phyloP scores from a whole-genome alignment of 768 basidiomycete species.

The Clitopilus hobsonii region DNA sequence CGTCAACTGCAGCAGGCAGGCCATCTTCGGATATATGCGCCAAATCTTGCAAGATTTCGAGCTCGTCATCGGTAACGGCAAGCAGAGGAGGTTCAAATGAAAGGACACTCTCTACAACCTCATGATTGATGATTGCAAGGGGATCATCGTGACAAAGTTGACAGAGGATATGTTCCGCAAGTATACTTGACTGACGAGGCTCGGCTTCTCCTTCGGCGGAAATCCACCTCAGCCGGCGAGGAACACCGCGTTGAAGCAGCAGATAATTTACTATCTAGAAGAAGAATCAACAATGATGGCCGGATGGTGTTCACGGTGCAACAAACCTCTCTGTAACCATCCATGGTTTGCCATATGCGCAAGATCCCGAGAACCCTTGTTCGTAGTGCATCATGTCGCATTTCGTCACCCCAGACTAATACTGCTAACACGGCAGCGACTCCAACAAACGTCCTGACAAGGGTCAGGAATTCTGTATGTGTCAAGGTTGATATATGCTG shows the following conservation, averaged over 20 bases:
- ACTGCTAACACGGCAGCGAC: slow-evolving; percentile 64
- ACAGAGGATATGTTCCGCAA: slow-evolving; percentile 65
- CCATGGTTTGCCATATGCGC: slow-evolving; percentile 59
- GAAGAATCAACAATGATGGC: neutral
- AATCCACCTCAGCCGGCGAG: slow-evolving; percentile 69
- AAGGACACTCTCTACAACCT: slow-evolving; percentile 57
- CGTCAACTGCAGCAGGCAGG: slow-evolving; percentile 55
- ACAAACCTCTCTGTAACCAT: slow-evolving; percentile 70
- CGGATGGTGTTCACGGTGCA: neutral
- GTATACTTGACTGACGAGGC: slow-evolving; percentile 58
- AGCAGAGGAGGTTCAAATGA: slow-evolving; percentile 55
- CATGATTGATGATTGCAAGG: slow-evolving; percentile 49
- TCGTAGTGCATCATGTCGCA: slow-evolving; percentile 59
- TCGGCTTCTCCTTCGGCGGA: slow-evolving; percentile 55
- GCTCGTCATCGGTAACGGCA: slow-evolving; percentile 57
- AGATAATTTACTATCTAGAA: slow-evolving; percentile 71
- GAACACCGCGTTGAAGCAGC: slow-evolving; percentile 66
- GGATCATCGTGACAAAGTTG: slow-evolving; percentile 55
- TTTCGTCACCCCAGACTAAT: slow-evolving; percentile 77
- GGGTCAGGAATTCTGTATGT: slow-evolving; percentile 58
- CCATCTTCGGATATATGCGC: slow-evolving; percentile 71
- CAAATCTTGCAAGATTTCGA: slow-evolving; percentile 52
- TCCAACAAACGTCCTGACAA: slow-evolving; percentile 65
- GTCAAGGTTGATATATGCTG: slow-evolving; percentile 18
- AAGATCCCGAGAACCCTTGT: slow-evolving; percentile 61